phyloP scores from a whole-genome alignment of 2,329 filamentous ascomycete species.

The Helminthosporium solani region DNA sequence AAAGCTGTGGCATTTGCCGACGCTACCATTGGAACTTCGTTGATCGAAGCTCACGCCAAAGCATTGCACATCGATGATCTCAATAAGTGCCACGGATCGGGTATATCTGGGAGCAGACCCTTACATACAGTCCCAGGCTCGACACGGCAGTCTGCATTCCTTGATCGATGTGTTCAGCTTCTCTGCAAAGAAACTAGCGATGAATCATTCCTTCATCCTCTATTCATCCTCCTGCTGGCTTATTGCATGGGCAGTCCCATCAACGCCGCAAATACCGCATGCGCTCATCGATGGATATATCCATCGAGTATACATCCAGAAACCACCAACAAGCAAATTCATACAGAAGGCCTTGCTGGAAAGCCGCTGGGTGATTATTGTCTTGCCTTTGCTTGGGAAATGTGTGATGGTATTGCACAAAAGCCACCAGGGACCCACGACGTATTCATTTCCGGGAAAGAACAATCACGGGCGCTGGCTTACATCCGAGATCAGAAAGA shows the following conservation, averaged over 20 bases:
- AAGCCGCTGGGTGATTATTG: slow-evolving; percentile 10
- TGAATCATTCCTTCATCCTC: slow-evolving; percentile 8
- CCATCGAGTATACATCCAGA: neutral
- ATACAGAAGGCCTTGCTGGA: slow-evolving; percentile 11
- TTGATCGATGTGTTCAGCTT: no score
- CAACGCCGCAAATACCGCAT: slow-evolving; percentile 12
- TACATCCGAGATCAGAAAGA: neutral
- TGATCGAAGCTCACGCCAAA: neutral
- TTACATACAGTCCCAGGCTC: no score
- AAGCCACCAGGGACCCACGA: slow-evolving; percentile 8
- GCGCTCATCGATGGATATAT: slow-evolving; percentile 11
- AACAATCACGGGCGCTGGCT: neutral
- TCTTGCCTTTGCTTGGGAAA: slow-evolving; percentile 14
- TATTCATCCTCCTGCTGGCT: slow-evolving; percentile 11
- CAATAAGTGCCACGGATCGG: neutral
- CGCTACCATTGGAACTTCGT: no score
- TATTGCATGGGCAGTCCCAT: slow-evolving; percentile 15
- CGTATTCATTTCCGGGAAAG: slow-evolving; percentile 4
- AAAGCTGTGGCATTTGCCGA: no score
- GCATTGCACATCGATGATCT: neutral
- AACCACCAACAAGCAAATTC: neutral
- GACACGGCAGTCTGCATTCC: no score
- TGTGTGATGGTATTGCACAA: neutral
- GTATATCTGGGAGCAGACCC: no score
- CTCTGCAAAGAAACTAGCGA: neutral